Evolutionary conservation across 2,329 filamentous ascomycete genomes (phyloP).

Genomic region (Aspergillus novofumigatus): DNA sequence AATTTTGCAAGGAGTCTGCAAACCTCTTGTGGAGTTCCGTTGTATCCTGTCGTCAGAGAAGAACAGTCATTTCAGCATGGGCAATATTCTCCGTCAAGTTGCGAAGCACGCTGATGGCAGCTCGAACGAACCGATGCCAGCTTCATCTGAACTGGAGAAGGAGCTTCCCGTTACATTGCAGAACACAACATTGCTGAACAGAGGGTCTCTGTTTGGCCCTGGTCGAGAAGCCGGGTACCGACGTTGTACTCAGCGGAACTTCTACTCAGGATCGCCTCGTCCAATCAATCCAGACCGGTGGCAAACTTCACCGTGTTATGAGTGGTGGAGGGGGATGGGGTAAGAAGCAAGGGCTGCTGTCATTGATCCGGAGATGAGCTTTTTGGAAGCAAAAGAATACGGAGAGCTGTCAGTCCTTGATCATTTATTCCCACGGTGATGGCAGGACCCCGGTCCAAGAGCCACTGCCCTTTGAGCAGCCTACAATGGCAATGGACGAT

Average conservation of each 20-base stretch:
- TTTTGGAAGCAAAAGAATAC: slow-evolving; percentile 16
- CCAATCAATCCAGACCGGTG: slow-evolving; percentile 27
- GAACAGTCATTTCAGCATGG: slow-evolving; percentile 40
- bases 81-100: slow-evolving; percentile 40
- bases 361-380: slow-evolving; percentile 37
- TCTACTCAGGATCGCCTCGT: slow-evolving; percentile 20
- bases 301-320: slow-evolving; percentile 40
- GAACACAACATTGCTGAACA: slow-evolving; percentile 35
- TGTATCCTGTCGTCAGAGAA: slow-evolving; percentile 34
- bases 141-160: slow-evolving; percentile 40
- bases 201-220: slow-evolving; percentile 40
- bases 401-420: slow-evolving; percentile 17
- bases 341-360: slow-evolving; percentile 43
- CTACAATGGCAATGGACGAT: slow-evolving; percentile 22
- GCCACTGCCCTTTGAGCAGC: slow-evolving; percentile 19
- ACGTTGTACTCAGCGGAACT: slow-evolving; percentile 5
- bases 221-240: slow-evolving; percentile 26
- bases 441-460: slow-evolving; percentile 5
- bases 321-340: slow-evolving; percentile 44
- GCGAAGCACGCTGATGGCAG: slow-evolving; percentile 27
- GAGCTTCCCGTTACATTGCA: slow-evolving; percentile 36
- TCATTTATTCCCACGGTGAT: slow-evolving; percentile 20
- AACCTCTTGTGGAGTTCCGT: slow-evolving; percentile 27
- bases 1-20: slow-evolving; percentile 12
- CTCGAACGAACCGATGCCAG: slow-evolving; percentile 32